Evolutionary conservation across 2,329 filamentous ascomycete species (phyloP).

Genomic region (Ascomycota sp.): DNA sequence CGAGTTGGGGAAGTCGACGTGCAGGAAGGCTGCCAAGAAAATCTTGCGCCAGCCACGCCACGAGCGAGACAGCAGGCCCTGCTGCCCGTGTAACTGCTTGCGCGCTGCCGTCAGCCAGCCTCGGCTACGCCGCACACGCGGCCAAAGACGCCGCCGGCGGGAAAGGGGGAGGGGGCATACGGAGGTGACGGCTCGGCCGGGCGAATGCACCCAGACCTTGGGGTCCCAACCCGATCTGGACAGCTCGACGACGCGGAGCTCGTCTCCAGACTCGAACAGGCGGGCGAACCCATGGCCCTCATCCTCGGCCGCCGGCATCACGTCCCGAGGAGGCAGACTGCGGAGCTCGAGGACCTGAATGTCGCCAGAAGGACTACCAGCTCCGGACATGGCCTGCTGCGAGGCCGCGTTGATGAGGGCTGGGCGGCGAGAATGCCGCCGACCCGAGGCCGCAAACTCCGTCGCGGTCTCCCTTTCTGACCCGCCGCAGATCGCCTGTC

Average conservation of each 20-base stretch:
- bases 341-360: slow-evolving; percentile 1
- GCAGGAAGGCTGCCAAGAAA: slow-evolving; percentile 54
- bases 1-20: slow-evolving; percentile 71
- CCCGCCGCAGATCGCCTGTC: too few relatives aligned
- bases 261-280: slow-evolving; percentile 7
- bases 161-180: slow-evolving; percentile 5
- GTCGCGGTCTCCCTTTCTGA: too few relatives aligned
- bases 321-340: slow-evolving; percentile 1
- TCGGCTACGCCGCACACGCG: too few relatives aligned
- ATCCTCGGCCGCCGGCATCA: background rate
- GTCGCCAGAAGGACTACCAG: too few relatives aligned
- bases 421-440: too few relatives aligned
- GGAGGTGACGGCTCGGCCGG: slow-evolving; percentile 7
- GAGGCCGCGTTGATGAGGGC: too few relatives aligned
- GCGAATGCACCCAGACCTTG: slow-evolving; percentile 13
- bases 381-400: too few relatives aligned
- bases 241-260: slow-evolving; percentile 14
- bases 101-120: too few relatives aligned
- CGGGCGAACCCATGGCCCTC: slow-evolving; percentile 5
- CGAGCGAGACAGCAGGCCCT: slow-evolving; percentile 6
- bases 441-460: too few relatives aligned
- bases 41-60: slow-evolving; percentile 17
- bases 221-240: slow-evolving; percentile 17
- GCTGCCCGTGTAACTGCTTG: too few relatives aligned
- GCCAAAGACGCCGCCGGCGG: slow-evolving; percentile 6